Base-by-base conservation (phyloP, 495 filamentous ascomycete genomes). In the Cercophora scortea region DNA sequence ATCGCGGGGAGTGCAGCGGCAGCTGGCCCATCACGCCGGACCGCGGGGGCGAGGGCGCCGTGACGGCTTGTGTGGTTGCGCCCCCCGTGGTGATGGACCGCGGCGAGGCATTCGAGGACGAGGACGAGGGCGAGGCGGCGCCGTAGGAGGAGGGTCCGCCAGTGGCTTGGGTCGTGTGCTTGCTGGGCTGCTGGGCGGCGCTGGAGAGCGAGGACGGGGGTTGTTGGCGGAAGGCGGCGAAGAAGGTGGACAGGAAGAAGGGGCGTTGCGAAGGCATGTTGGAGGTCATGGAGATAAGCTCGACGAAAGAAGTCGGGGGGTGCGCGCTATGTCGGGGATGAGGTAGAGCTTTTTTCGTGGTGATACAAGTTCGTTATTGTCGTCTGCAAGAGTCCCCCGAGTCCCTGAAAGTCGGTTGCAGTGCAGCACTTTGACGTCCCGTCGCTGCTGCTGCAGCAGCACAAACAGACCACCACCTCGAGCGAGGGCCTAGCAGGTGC, bases 241-340 rank as follows among this genome's bases (percentile, higher is more conserved):
- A 80, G 78, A 94, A 89, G 74, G 87, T 89, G 51, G 85, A 82
- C 56, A 94, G 77, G 64, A 76, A 77, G 78, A 91, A 92, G 50
- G 89, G 86, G 39, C 87, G 77, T 73, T 92, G 89, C 52, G 86
- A 88, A 1, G 86, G 74, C 81, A 85, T 42, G 41, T 42, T 42
- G 41, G 16, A 42, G 41, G 41, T 15, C 16, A 42, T 16, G 41
- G 10, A 40, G 38, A 8, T 40, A 3, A 3, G 10, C 11, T 40
- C 10, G n/a, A 25, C 25, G 2, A 5, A 5, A 25, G 25, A 25
- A 25, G 25, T 25, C 38, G 38, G 11, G 12, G 38, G 8, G 8
- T 39, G 36, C 11, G 11, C 38, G 11, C 17, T 44, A 17, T 17
- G 12, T 44, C 9, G 8, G 17, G 12, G 13, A 17, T 4, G 8